Conservation (phyloP, 495 filamentous ascomycete genomes). For the Pseudevernia furfuracea region DNA sequence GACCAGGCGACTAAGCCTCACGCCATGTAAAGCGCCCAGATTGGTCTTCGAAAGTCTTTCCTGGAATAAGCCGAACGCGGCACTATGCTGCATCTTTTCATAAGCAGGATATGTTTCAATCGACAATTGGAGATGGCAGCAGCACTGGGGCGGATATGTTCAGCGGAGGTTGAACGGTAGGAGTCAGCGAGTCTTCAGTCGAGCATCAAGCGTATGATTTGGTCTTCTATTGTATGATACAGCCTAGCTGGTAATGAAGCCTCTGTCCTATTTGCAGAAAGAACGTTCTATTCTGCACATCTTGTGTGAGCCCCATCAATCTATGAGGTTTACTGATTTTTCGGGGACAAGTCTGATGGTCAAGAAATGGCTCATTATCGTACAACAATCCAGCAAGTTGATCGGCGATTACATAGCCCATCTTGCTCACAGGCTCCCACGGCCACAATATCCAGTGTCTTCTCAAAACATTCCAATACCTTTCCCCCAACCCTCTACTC, state of each 20-base stretch:
- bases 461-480: constrained; percentile 72
- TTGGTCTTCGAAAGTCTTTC: not conserved
- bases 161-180: not conserved
- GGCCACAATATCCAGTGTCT: not conserved
- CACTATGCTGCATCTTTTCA: not conserved
- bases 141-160: not conserved
- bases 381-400: not conserved
- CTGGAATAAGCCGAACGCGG: not conserved
- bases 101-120: not conserved
- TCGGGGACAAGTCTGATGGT: not conserved
- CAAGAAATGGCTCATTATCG: not conserved
- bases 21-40: constrained; percentile 17
- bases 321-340: not conserved
- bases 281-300: not conserved
- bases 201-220: constrained; percentile 7
- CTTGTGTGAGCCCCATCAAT: not conserved
- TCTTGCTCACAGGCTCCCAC: not conserved
- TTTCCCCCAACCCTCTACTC: constrained; percentile 69
- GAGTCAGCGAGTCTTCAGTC: constrained; percentile 6
- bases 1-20: constrained; percentile 59
- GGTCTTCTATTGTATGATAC: constrained; percentile 9
- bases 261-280: not conserved
- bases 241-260: constrained; percentile 12
- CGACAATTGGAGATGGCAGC: not conserved
- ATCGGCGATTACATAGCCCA: not conserved